Percentiles rank a stretch among this genome's conserved stretches.
These are phyloP conservation scores for Plantago elongata DNA, from an alignment of 257 asterid genomes.

Conservation along the genomic window DNA sequence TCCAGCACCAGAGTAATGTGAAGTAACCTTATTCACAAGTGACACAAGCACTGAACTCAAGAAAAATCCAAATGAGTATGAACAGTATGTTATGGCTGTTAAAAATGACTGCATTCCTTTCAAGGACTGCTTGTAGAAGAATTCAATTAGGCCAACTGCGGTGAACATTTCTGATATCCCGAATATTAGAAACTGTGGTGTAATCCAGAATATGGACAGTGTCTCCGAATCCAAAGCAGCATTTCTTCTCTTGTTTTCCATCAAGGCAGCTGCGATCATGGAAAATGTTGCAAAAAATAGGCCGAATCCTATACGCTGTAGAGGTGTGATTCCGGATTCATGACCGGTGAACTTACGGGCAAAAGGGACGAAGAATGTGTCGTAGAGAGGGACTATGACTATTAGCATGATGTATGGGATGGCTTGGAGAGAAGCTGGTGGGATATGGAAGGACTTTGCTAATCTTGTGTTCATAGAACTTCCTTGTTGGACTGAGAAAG, in stretches of 20 bases:
- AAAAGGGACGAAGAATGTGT: slow-evolving; percentile 64
- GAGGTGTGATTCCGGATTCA: slow-evolving; percentile 63
- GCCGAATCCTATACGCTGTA: slow-evolving; percentile 70
- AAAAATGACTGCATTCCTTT: slow-evolving; percentile 69
- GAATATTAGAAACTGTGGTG: slow-evolving; percentile 78
- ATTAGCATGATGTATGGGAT: slow-evolving; percentile 81
- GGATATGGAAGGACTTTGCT: slow-evolving; percentile 58
- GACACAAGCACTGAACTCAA: slow-evolving; percentile 80
- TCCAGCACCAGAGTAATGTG: slow-evolving; percentile 29
- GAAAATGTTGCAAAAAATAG: slow-evolving; percentile 71
- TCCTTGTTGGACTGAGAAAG: slow-evolving; percentile 96
- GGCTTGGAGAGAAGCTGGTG: slow-evolving; percentile 94
- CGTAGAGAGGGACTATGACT: slow-evolving; percentile 76
- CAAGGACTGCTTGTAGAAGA: slow-evolving; percentile 68
- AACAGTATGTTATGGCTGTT: slow-evolving; percentile 84
- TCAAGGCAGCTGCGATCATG: slow-evolving; percentile 75
- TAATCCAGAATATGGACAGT: slow-evolving; percentile 69
- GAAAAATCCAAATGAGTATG: slow-evolving; percentile 81
- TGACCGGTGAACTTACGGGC: slow-evolving; percentile 62
- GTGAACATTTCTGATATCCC: slow-evolving; percentile 90
- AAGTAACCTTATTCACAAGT: slow-evolving; percentile 57
- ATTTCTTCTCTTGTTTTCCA: slow-evolving; percentile 56
- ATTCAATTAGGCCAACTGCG: slow-evolving; percentile 82
- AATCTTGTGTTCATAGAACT: slow-evolving; percentile 68
- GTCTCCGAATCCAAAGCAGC: slow-evolving; percentile 14